Percentiles rank a stretch among this genome's conserved stretches.
Evolutionary conservation across 371 early-diverging fungal genomes (phyloP).

Genomic region (Capillidium heterosporum): DNA sequence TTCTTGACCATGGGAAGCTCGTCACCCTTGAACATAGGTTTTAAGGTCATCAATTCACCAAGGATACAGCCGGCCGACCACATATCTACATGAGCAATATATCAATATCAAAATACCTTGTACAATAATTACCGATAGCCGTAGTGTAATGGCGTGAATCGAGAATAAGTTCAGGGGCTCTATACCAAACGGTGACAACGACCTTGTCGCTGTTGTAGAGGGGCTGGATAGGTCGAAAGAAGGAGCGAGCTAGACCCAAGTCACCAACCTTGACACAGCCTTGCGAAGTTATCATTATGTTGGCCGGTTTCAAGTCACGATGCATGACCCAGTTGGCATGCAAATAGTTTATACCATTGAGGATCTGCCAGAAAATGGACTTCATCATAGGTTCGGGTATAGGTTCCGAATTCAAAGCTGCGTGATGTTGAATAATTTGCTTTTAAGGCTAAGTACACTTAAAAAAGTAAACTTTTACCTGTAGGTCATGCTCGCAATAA

Average conservation of each 20-base stretch:
- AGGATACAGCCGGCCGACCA: conserved; percentile 96
- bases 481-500: conserved; percentile 83
- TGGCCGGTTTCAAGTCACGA: conserved; percentile 84
- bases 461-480: conserved; percentile 24
- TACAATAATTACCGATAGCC: conserved; percentile 37
- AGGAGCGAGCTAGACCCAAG: conserved; percentile 77
- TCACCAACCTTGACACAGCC: conserved; percentile 54
- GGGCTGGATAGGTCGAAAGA: conserved; percentile 60
- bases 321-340: conserved; percentile 88
- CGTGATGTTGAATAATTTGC: conserved; percentile 76
- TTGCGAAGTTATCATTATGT: conserved; percentile 65
- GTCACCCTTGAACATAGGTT: conserved; percentile 88
- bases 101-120: conserved; percentile 8
- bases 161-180: conserved; percentile 89
- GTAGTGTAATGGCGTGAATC: conserved; percentile 83
- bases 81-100: conserved; percentile 31
- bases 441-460: conserved; percentile 9
- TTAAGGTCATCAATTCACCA: conserved; percentile 72
- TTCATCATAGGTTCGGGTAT: conserved; percentile 70
- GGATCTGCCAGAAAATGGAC: conserved; percentile 74
- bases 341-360: conserved; percentile 79
- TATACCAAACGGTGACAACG: conserved; percentile 96
- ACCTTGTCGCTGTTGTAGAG: conserved; percentile 70
- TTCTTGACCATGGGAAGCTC: conserved; percentile 86
- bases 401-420: conserved; percentile 47